phyloP scores from a whole-genome alignment of 768 basidiomycete genomes.

The Amyloporia xantha region DNA sequence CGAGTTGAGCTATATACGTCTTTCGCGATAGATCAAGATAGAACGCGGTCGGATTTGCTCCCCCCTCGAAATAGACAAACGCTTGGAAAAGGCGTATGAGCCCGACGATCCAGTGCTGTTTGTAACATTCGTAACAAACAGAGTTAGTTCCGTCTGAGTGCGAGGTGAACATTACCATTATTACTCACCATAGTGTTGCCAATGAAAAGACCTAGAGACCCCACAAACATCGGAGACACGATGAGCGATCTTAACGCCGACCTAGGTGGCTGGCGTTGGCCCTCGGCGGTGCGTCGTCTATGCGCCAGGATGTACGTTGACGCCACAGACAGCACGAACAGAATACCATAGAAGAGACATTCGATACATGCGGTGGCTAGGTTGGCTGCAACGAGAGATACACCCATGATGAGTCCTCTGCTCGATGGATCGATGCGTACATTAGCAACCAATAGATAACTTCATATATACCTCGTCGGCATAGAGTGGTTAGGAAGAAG shows the following conservation, averaged over 20 bases:
- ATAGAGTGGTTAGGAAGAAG: no score
- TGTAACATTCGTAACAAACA: no score
- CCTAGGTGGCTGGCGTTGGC: no score
- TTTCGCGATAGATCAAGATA: not conserved
- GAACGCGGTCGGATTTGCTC: not conserved
- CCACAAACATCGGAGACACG: not conserved
- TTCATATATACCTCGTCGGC: no score
- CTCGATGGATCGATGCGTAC: no score
- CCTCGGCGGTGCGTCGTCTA: no score
- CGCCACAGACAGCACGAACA: conserved; percentile 1
- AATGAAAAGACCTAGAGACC: not conserved
- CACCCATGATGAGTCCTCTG: not conserved
- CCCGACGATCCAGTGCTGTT: conserved; percentile 1
- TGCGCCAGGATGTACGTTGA: not conserved
- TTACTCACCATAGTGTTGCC: not conserved
- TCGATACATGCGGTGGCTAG: not conserved
- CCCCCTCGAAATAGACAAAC: not conserved
- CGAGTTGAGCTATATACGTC: not conserved
- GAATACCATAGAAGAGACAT: not conserved
- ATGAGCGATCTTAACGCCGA: not conserved
- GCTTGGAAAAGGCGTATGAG: not conserved
- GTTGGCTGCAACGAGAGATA: not conserved
- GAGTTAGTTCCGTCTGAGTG: no score
- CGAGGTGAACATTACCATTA: no score
- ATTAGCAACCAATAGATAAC: no score